Evolutionary conservation across 306 rosid genomes (phyloP), one percentile per base, ranked within the genome.

Genomic region (Glycyrrhiza uralensis): DNA sequence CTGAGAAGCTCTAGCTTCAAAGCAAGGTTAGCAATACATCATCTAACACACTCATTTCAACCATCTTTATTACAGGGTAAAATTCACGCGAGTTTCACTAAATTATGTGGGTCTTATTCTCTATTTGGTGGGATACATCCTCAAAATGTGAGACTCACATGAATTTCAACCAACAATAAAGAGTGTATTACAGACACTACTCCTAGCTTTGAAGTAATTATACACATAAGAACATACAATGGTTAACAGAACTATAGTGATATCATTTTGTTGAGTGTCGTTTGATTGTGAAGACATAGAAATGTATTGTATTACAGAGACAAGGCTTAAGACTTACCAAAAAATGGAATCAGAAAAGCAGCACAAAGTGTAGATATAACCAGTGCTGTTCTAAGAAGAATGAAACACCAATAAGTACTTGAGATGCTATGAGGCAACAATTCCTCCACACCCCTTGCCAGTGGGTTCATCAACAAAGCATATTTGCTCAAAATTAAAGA

Each of bases 401-500:
- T 22, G 81, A 69, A 86, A 54, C 89, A 83, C 92, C 92, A 82
- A 42, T 32, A 17, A 66, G 72, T 90, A 50, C 51, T 80, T 69
- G 95, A 39, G 78, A 89, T 74, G 49, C 67, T 30, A 15, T 60
- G 19, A 0, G 96, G 92, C 17, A 89, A 84, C 82, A 92, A 85
- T 86, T 92, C 98, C 78, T 92, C 98, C 11, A 88, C 41, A 77
- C 91, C 75, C 83, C 90, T 88, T 81, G 92, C 92, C 76, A 92
- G 69, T 1, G 96, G 96, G 76, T 92, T 92, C 92, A 92, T 86
- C 81, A 83, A 26, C 74, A 92, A 80, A 8, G 95, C 91, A 92
- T 83, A 92, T 68, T 66, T 92, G 82, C 74, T 75, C 45, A 76
- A 35, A 41, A 67, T 85, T 78, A 92, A 86, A 85, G 89, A 87